These are phyloP conservation scores for Mycena metata DNA, from an alignment of 768 basidiomycete species.

Conservation along the genomic window DNA sequence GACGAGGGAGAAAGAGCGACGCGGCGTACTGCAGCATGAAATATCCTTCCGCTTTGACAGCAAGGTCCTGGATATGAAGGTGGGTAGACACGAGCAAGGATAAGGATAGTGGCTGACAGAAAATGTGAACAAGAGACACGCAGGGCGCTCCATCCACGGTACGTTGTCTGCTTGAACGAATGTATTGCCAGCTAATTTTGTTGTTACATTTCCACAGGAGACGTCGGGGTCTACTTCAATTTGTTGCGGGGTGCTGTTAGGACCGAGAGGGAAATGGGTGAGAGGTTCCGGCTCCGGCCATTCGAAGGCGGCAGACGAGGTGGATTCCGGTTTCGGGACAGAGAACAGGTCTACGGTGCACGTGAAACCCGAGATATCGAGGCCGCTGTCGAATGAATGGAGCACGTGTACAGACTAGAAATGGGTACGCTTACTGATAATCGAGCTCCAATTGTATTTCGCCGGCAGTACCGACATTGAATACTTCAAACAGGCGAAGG, in stretches of 20 bases:
- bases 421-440: conserved; percentile 58
- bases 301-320: conserved; percentile 26
- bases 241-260: too few relatives aligned
- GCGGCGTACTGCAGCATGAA: conserved; percentile 61
- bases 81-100: too few relatives aligned
- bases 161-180: conserved; percentile 69
- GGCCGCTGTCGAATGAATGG: conserved; percentile 56
- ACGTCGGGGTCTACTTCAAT: too few relatives aligned
- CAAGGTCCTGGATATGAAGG: conserved; percentile 65
- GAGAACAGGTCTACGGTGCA: conserved; percentile 86
- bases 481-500: conserved; percentile 62
- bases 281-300: not conserved
- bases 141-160: conserved; percentile 65
- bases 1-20: not conserved
- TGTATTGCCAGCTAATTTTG: conserved; percentile 69
- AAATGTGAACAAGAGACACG: conserved; percentile 73
- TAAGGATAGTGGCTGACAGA: conserved; percentile 53
- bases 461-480: conserved; percentile 53
- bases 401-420: conserved; percentile 1
- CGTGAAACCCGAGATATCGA: conserved; percentile 73
- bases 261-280: too few relatives aligned
- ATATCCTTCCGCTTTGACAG: conserved; percentile 76
- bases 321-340: conserved; percentile 51
- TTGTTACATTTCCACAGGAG: conserved; percentile 49
- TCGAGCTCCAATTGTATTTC: conserved; percentile 60